These are phyloP conservation scores for Penicillium paxilli DNA, from an alignment of 495 filamentous ascomycete species.

Conservation along the genomic window DNA sequence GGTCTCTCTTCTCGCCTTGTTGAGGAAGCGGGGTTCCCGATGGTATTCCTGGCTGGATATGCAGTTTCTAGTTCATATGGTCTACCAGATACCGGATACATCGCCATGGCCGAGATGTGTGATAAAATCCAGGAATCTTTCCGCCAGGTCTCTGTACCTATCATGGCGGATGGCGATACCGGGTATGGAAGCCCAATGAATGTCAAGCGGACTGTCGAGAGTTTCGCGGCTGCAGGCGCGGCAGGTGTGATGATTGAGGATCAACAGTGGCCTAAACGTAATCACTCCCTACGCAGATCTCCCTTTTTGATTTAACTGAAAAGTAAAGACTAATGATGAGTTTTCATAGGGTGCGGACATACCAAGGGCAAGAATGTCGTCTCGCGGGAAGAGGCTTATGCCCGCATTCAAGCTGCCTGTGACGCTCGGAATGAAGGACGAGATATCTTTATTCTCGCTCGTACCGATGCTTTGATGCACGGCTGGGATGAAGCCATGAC, in stretches of 20 bases:
- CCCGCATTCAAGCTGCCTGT: constrained; percentile 38
- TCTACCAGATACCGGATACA: constrained; percentile 45
- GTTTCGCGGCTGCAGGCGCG: constrained; percentile 36
- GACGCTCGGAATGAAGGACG: constrained; percentile 42
- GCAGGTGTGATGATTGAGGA: constrained; percentile 46
- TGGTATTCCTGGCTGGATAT: constrained; percentile 39
- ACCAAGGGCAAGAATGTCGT: constrained; percentile 46
- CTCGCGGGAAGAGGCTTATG: constrained; percentile 40
- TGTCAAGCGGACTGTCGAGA: constrained; percentile 40
- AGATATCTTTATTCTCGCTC: constrained; percentile 43
- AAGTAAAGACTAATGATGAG: not conserved
- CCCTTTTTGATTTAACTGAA: too few species aligned
- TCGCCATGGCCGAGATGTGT: constrained; percentile 45
- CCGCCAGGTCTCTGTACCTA: constrained; percentile 32
- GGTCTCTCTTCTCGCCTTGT: constrained; percentile 39
- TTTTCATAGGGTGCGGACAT: constrained; percentile 38
- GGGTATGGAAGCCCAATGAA: constrained; percentile 46
- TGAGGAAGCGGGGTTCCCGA: constrained; percentile 42
- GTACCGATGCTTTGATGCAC: constrained; percentile 39
- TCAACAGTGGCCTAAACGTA: constrained; percentile 41
- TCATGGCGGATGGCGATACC: constrained; percentile 45
- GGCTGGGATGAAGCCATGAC: constrained; percentile 40
- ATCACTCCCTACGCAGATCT: too few species aligned
- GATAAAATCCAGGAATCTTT: constrained; percentile 39
- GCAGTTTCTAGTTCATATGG: constrained; percentile 33